These are phyloP conservation scores for Lentinula detonsa DNA, from an alignment of 768 basidiomycete genomes.

Conservation along the genomic window DNA sequence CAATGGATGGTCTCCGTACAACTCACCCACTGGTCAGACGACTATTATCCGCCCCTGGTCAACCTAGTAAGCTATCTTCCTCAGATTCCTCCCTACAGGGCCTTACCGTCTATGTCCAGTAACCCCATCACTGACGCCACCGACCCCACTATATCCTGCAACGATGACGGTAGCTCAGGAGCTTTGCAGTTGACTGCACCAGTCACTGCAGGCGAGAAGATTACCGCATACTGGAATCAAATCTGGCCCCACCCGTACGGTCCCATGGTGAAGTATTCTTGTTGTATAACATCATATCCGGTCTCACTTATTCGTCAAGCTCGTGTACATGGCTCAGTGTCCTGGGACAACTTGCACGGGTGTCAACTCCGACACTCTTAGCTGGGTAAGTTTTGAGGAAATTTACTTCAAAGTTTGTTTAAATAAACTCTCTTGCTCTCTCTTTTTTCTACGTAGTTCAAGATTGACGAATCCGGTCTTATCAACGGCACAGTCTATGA, in stretches of 20 bases:
- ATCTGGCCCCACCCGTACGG: slow-evolving; percentile 39
- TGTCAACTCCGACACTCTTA: slow-evolving; percentile 27
- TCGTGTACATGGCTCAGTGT: slow-evolving; percentile 41
- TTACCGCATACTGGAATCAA: slow-evolving; percentile 41
- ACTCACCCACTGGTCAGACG: slow-evolving; percentile 34
- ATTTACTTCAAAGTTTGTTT: too few relatives aligned
- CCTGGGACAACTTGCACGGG: slow-evolving; percentile 35
- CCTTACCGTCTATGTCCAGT: slow-evolving; percentile 14
- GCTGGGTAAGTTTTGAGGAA: slow-evolving; percentile 30
- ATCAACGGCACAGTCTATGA: slow-evolving; percentile 33
- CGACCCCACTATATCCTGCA: slow-evolving; percentile 35
- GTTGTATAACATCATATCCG: neutral
- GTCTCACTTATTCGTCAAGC: slow-evolving; percentile 15
- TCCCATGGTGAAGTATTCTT: slow-evolving; percentile 27
- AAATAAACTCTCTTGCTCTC: too few relatives aligned
- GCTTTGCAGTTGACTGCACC: slow-evolving; percentile 35
- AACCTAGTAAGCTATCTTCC: slow-evolving; percentile 27
- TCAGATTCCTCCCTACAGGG: neutral
- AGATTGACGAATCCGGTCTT: slow-evolving; percentile 40
- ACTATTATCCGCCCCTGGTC: slow-evolving; percentile 38
- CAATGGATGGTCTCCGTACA: slow-evolving; percentile 36
- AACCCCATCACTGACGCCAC: slow-evolving; percentile 35
- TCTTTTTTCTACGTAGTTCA: slow-evolving; percentile 24
- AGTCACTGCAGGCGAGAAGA: slow-evolving; percentile 33
- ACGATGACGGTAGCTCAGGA: slow-evolving; percentile 36